Base-by-base conservation (phyloP, 1,284 basidiomycete species). In the Singerocomus inundabilis region DNA sequence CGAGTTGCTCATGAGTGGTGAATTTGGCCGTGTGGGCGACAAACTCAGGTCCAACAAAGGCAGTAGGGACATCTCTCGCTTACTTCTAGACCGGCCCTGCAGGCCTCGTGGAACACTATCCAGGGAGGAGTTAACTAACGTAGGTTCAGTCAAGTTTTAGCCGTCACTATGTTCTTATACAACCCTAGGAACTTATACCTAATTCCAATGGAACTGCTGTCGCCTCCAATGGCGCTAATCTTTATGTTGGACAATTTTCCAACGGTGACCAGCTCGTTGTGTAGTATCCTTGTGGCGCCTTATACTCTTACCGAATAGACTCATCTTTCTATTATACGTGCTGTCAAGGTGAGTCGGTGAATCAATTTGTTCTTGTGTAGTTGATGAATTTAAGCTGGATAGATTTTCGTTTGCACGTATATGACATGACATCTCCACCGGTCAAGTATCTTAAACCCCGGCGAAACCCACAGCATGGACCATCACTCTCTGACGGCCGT, bases 201-300 rank as follows among this genome's bases (percentile, higher is more conserved):
- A 98, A 97, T 62, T 82, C 88, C 4, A 79, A 82, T 55, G 96
- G 96, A 4, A 90, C 91, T 1, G 82, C 92, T 11, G 94, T 98
- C 0, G 91, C 93, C 1, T 75, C 77, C 32, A 94, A 94, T 61
- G 77, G 79, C 4, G 74, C 84, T 12, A 91, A 93, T 51, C 85
- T 94, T 30, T 99, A 99, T 65, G 91, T 88, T 11, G 97, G 93
- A 0, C 95, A 98, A 67, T 98, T 88, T 69, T 94, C 92, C 13
- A 75, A 77, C 58, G 88, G 88, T 85, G 53, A 49, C 54, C 59
- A 29, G 47, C n/a, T 46, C 41, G 56, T 37, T 61, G 66, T 51
- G 66, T 64, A 59, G 46, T 57, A 58, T 59, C 6, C 13, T 12
- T 21, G 33, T 26, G 9, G 45, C 32, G 33, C n/a, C 31, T 50